phyloP scores from a whole-genome alignment of 2,329 filamentous ascomycete genomes.

The Alternaria postmessia region DNA sequence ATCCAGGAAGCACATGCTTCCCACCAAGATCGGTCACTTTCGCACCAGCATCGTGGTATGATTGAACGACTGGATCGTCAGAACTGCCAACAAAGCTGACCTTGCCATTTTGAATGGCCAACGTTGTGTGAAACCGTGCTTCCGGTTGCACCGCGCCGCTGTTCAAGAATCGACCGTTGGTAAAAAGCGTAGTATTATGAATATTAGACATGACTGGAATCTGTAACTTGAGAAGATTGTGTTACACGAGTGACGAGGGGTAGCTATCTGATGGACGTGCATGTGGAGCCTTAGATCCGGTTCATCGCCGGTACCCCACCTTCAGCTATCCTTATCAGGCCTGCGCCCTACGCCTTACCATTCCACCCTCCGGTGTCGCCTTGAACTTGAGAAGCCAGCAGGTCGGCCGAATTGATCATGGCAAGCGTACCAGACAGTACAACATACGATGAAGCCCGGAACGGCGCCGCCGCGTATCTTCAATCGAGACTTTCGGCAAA shows the following conservation, averaged over 20 bases:
- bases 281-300: constrained; percentile 24
- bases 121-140: constrained; percentile 33
- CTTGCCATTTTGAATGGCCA: constrained; percentile 53
- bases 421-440: constrained; percentile 39
- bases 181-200: constrained; percentile 29
- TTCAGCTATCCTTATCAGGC: constrained; percentile 4
- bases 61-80: constrained; percentile 35
- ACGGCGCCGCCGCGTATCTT: constrained; percentile 47
- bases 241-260: constrained; percentile 9
- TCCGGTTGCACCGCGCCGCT: constrained; percentile 7
- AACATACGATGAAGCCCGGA: constrained; percentile 44
- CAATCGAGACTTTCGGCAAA: constrained; percentile 41
- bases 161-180: constrained; percentile 39
- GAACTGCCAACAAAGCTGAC: constrained; percentile 53
- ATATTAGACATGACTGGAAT: constrained; percentile 20
- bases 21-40: constrained; percentile 48
- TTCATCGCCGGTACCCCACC: constrained; percentile 15
- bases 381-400: not conserved
- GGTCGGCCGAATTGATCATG: not conserved
- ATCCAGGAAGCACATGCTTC: constrained; percentile 60
- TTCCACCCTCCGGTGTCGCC: not conserved
- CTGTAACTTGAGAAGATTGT: not conserved
- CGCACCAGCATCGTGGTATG: constrained; percentile 28
- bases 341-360: not conserved
- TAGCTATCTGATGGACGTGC: constrained; percentile 19